Percentiles rank a stretch among this genome's conserved stretches.
phyloP scores from a whole-genome alignment of 2,329 filamentous ascomycete genomes.

The Ploettnerulaceae sp. region DNA sequence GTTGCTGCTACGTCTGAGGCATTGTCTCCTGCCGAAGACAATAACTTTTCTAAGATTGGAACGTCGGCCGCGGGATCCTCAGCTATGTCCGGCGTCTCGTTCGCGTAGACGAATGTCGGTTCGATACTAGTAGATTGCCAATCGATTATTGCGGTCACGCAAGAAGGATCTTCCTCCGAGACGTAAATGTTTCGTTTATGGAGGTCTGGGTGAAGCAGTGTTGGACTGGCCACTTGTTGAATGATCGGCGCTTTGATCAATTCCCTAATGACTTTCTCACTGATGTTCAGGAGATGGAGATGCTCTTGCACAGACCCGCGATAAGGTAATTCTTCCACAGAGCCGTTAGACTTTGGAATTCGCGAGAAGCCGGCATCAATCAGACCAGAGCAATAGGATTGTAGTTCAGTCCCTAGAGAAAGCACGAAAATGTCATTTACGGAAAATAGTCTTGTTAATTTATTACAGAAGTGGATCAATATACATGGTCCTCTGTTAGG shows the following conservation, averaged over 20 bases:
- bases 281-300: conserved; percentile 1
- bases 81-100: conserved; percentile 3
- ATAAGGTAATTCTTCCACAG: neutral
- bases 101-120: conserved; percentile 1
- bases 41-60: neutral
- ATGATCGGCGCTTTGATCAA: conserved; percentile 1
- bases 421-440: neutral
- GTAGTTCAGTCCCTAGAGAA: neutral
- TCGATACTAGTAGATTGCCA: conserved; percentile 3
- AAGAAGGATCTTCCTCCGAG: conserved; percentile 3
- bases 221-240: neutral
- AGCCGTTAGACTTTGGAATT: neutral
- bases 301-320: conserved; percentile 3
- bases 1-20: neutral
- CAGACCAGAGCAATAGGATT: neutral
- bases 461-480: neutral
- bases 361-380: conserved; percentile 1
- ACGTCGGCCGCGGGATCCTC: conserved; percentile 1
- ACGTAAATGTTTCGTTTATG: conserved; percentile 3
- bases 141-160: neutral
- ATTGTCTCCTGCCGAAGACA: neutral
- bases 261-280: conserved; percentile 1
- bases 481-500: conserved; percentile 2
- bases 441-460: neutral
- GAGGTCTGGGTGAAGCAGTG: conserved; percentile 1